Base-by-base conservation (phyloP, 2,329 filamentous ascomycete genomes). In the Sarocladiaceae sp. region DNA sequence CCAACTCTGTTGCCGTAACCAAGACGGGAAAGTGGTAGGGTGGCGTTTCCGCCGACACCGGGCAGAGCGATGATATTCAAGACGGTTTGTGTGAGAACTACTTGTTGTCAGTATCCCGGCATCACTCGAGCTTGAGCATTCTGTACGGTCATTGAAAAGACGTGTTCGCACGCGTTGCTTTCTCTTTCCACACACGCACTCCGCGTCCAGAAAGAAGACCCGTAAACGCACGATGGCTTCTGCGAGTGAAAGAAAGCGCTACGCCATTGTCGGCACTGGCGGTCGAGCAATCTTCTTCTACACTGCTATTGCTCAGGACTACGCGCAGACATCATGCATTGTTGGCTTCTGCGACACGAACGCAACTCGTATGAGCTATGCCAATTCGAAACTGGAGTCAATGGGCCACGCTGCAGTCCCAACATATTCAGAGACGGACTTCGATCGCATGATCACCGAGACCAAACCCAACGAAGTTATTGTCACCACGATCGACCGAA, bases 201-300 rank as follows among this genome's bases (percentile, higher is more conserved):
- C n/a, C n/a, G n/a, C n/a, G n/a, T n/a, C 20, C 11, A 19, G 20
- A 4, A n/a, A n/a, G n/a, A 33, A 19, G 9, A 29, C 13, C 26
- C 7, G 9, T 9, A 9, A 9, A 29, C 26, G 7, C 26, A 29
- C 26, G 13, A 29, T 29, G 26, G 26, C 15, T 11, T 20, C 19
- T 7, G 19, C 6, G 13, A 15, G 15, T 12, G 18, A 41, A 20
- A 63, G 52, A 48, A 73, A 70, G 50, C 60, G 64, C 32, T 79
- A 80, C 50, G 76, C 74, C 53, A 59, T 79, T 21, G 67, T 81
- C n/a, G 77, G 77, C 53, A 74, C 73, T 1, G 77, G 78, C 15
- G 74, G 74, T 13, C 72, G 77, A 12, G 72, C 76, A n/a, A 69
- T 68, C 44, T 79, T 81, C 66, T 81, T 76, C 61, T 81, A 80